These are phyloP conservation scores for Corymbia maculata DNA, from an alignment of 345 rosid genomes.

Conservation along the genomic window DNA sequence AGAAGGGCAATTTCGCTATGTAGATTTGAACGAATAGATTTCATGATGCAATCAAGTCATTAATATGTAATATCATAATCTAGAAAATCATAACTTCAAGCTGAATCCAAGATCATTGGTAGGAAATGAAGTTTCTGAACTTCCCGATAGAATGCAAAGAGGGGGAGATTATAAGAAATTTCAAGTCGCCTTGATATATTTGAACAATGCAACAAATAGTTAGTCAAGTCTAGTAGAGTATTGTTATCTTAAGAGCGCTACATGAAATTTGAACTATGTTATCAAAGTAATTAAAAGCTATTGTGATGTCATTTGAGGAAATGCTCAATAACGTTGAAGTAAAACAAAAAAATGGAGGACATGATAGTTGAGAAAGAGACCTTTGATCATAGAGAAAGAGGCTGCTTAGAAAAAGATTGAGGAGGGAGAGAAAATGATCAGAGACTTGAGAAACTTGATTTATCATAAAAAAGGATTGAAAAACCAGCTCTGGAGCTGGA, in stretches of 20 bases:
- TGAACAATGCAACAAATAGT: neutral
- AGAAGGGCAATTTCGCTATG: rapidly evolving
- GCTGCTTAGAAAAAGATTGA: slow-evolving; percentile 10
- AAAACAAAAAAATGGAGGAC: slow-evolving; percentile 7
- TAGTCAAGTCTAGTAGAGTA: neutral
- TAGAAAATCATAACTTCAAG: neutral
- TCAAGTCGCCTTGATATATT: neutral
- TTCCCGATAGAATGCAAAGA: neutral
- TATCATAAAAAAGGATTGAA: slow-evolving; percentile 33
- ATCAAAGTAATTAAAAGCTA: neutral
- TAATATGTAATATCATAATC: rapidly evolving
- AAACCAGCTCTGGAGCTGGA: slow-evolving; percentile 19
- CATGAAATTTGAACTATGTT: neutral
- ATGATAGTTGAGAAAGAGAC: slow-evolving; percentile 9
- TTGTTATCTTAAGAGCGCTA: neutral
- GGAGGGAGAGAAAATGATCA: slow-evolving; percentile 7
- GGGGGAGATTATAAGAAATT: neutral
- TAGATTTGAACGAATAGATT: neutral
- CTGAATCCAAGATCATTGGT: neutral
- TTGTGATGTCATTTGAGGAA: slow-evolving; percentile 7
- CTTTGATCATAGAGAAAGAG: neutral
- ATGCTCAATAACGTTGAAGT: neutral
- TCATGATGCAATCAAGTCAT: neutral
- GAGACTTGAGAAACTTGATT: slow-evolving; percentile 19
- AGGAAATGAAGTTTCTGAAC: neutral